Percentiles rank a stretch among this genome's conserved stretches.
These are phyloP conservation scores for Rhizopus stolonifer DNA, from an alignment of 371 early-diverging fungal genomes.

Conservation along the genomic window DNA sequence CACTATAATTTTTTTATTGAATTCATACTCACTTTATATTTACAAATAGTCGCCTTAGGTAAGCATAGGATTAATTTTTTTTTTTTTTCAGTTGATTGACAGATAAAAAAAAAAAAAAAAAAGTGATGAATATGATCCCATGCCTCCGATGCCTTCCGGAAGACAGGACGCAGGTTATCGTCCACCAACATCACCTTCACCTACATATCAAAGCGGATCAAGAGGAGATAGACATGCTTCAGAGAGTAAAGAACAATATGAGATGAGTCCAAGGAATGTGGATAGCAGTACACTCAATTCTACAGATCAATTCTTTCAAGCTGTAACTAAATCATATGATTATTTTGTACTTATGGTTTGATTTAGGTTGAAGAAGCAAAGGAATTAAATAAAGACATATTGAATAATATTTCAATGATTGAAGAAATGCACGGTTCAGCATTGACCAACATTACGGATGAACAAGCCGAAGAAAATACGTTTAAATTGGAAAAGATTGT, in stretches of 20 bases:
- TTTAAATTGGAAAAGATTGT: constrained; percentile 69
- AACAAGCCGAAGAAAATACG: constrained; percentile 58
- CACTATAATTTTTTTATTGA: too few species aligned
- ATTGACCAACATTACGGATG: constrained; percentile 69
- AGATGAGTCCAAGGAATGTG: constrained; percentile 34
- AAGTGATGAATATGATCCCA: constrained; percentile 44
- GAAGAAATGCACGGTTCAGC: constrained; percentile 70
- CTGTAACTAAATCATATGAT: constrained; percentile 29
- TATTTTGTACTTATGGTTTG: too few species aligned
- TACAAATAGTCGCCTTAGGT: constrained; percentile 45
- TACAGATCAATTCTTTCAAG: constrained; percentile 50
- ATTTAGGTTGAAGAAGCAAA: constrained; percentile 68
- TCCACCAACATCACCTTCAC: constrained; percentile 43
- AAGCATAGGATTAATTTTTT: too few species aligned
- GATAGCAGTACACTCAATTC: constrained; percentile 25
- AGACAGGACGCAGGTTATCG: constrained; percentile 32
- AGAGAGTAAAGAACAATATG: constrained; percentile 43
- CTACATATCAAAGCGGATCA: constrained; percentile 32
- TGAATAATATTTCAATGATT: constrained; percentile 64
- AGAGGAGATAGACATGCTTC: constrained; percentile 34
- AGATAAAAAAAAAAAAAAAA: not conserved
- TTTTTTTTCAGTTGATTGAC: too few species aligned
- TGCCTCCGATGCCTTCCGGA: constrained; percentile 39
- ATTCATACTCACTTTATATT: too few species aligned
- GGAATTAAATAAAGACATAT: constrained; percentile 63